phyloP scores from a whole-genome alignment of 2,329 filamentous ascomycete species.

The Gliomastix tumulicola region DNA sequence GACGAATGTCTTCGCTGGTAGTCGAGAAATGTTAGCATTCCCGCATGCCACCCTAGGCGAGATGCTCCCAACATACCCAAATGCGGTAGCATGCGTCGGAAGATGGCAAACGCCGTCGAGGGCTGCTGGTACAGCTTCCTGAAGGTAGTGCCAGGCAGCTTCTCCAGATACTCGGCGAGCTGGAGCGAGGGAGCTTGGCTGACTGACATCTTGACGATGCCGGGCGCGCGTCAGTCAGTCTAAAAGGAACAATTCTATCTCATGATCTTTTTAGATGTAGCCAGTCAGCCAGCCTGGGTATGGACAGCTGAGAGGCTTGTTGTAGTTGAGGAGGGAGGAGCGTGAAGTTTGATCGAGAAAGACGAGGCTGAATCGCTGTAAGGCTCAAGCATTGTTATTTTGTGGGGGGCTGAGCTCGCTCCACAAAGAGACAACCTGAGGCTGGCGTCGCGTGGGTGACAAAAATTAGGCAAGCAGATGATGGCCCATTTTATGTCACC shows the following conservation, averaged over 20 bases:
- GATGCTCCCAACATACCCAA: slow-evolving; percentile 67
- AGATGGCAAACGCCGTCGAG: slow-evolving; percentile 90
- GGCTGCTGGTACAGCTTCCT: slow-evolving; percentile 91
- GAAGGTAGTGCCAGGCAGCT: slow-evolving; percentile 83
- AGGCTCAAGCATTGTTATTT: too few species aligned
- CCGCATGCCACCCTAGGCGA: too few species aligned
- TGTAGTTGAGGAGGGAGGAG: background rate
- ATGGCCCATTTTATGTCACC: too few species aligned
- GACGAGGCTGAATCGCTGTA: too few species aligned
- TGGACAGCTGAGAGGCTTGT: too few species aligned
- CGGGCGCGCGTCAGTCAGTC: slow-evolving; percentile 16
- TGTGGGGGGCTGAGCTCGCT: too few species aligned
- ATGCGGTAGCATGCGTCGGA: slow-evolving; percentile 92
- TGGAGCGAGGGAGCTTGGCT: slow-evolving; percentile 43
- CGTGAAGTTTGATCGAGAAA: too few species aligned
- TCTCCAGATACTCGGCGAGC: slow-evolving; percentile 86
- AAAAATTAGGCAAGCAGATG: too few species aligned
- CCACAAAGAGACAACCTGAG: too few species aligned
- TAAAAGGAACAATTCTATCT: too few species aligned
- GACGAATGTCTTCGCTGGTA: slow-evolving; percentile 81
- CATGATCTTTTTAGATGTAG: slow-evolving; percentile 16
- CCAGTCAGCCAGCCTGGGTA: too few species aligned
- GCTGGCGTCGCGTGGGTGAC: too few species aligned
- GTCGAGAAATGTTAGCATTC: slow-evolving; percentile 4
- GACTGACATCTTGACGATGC: slow-evolving; percentile 34